phyloP scores from a whole-genome alignment of 2,329 filamentous ascomycete species.

The Chrysosphaeria jannelii region DNA sequence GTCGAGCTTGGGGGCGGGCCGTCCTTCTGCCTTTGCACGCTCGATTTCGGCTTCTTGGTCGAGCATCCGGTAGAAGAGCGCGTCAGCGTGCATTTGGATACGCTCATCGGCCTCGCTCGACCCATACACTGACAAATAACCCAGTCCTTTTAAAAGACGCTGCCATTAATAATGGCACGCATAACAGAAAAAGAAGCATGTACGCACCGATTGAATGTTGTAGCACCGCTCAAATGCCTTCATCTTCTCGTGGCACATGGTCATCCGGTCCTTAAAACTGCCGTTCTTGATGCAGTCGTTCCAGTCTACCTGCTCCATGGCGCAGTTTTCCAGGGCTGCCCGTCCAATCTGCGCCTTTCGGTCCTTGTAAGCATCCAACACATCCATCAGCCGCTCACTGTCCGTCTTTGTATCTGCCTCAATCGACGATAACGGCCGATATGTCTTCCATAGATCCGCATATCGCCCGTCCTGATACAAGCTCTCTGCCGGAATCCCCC shows the following conservation, averaged over 20 bases:
- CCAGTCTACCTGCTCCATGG: slow-evolving; percentile 58
- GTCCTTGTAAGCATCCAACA: slow-evolving; percentile 62
- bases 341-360: slow-evolving; percentile 47
- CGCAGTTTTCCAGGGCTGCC: slow-evolving; percentile 80
- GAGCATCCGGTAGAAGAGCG: slow-evolving; percentile 64
- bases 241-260: slow-evolving; percentile 56
- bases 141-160: slow-evolving; percentile 72
- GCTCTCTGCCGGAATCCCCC: slow-evolving; percentile 16
- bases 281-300: slow-evolving; percentile 56
- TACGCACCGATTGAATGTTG: slow-evolving; percentile 49
- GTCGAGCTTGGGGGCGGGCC: slow-evolving; percentile 15
- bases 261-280: slow-evolving; percentile 33
- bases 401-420: slow-evolving; percentile 41
- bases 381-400: slow-evolving; percentile 49
- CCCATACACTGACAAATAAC: slow-evolving; percentile 44
- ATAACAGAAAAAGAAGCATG: background rate
- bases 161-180: slow-evolving; percentile 8
- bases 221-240: slow-evolving; percentile 63
- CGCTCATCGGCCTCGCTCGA: slow-evolving; percentile 44
- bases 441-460: slow-evolving; percentile 79
- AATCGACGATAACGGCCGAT: slow-evolving; percentile 40
- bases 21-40: slow-evolving; percentile 30
- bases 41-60: slow-evolving; percentile 50
- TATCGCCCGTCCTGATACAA: slow-evolving; percentile 30
- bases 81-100: slow-evolving; percentile 89